Base-by-base conservation (phyloP, 495 filamentous ascomycete genomes). In the Hapsidospora chrysogenum region DNA sequence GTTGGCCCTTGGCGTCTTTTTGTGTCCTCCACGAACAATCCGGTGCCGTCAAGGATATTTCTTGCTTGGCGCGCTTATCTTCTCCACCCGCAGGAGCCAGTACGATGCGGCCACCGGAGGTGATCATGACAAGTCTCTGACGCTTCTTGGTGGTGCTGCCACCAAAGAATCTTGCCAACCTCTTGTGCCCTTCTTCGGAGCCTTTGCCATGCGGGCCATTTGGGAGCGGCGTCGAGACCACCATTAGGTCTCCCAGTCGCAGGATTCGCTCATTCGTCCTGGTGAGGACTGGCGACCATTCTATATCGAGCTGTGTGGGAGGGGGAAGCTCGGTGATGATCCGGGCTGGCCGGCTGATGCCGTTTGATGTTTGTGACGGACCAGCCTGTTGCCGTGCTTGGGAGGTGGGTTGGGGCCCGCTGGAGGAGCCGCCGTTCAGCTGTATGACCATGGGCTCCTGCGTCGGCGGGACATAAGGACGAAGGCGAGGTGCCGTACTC, bases 251-350 rank as follows among this genome's bases (percentile, higher is more conserved):
- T 3, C 92, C 92, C 17, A 99, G 64, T 50, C 92, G 94, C 40
- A 99, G 52, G 37, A 99, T 99, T 32, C 92, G 68, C 59, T 99
- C 92, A 47, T 95, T 94, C 38, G 69, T 73, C 37, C 73, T 77
- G 20, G 81, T 93, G 36, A 99, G 57, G 2, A 99, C 92, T 7
- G 92, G 92, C 2, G 87, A 95, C 92, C 92, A 99, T 56, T 96
- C 92, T 38, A 99, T 93, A 54, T 99, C 92, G 11, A 99, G 64
- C 52, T 99, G 92, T 38, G 80, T 92, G 8, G 92, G 92, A 20
- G 92, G 86, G 2, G 92, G 85, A 17, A 99, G 64, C 51, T 99
- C 92, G 2, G 92, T 96, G 38, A 96, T 89, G 27, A 95, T 73
- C 39, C 85, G 69, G 9, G 85, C 76, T 15, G 83, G 76, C 17